Conservation (phyloP, 1,284 basidiomycete genomes). For the Tilletia walkeri region DNA sequence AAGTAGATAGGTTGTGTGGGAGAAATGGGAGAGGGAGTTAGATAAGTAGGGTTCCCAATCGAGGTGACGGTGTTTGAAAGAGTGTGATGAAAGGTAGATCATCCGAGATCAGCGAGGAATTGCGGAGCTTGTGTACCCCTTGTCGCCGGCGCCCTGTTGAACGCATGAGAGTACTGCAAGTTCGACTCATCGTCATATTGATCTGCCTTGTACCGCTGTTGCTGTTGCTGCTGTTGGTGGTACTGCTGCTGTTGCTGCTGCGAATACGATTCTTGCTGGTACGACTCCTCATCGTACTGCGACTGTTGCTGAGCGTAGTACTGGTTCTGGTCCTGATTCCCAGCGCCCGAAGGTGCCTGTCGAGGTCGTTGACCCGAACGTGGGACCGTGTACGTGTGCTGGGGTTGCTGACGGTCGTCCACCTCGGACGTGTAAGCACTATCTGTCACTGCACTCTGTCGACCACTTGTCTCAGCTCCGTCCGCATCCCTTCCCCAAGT, state of each 20-base stretch:
- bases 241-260: slow-evolving; percentile 4
- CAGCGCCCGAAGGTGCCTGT: not conserved
- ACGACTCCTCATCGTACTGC: not conserved
- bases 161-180: not conserved
- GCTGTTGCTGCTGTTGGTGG: not conserved
- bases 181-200: not conserved
- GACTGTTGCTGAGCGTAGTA: slow-evolving; percentile 4
- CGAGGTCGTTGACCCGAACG: not conserved
- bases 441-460: too few species aligned
- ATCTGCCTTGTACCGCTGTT: not conserved
- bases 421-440: not conserved
- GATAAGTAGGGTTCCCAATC: too few species aligned
- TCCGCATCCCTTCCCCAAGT: too few species aligned
- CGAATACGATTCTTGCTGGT: not conserved
- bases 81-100: too few species aligned
- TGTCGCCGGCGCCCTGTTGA: not conserved
- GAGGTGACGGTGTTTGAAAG: too few species aligned
- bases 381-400: not conserved
- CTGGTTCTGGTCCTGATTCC: not conserved
- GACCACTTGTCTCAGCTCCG: too few species aligned
- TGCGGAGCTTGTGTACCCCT: not conserved
- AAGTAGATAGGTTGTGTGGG: too few species aligned
- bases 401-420: not conserved
- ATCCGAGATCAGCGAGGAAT: slow-evolving; percentile 4
- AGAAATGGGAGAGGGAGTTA: too few species aligned